phyloP scores from a whole-genome alignment of 2,329 filamentous ascomycete genomes.

The Daldinia sp. region DNA sequence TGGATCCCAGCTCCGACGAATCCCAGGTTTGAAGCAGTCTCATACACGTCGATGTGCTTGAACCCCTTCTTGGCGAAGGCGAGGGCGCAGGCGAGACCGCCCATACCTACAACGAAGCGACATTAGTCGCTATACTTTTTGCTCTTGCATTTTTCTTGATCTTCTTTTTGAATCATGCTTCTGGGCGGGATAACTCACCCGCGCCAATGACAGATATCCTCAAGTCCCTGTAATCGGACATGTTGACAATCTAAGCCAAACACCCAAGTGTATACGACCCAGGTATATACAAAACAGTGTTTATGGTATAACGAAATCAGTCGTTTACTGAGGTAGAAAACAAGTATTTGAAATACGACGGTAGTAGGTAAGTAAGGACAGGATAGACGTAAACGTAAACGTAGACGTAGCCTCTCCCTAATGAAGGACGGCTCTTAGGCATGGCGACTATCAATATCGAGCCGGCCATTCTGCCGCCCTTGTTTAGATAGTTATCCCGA shows the following conservation, averaged over 20 bases:
- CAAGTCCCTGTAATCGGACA: slow-evolving; percentile 53
- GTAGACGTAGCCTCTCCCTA: slow-evolving; percentile 17
- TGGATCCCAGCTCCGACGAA: slow-evolving; percentile 90
- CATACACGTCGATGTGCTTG: slow-evolving; percentile 78
- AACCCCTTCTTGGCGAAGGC: slow-evolving; percentile 83
- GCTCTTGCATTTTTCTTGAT: neutral
- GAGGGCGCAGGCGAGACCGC: slow-evolving; percentile 77
- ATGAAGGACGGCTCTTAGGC: slow-evolving; percentile 20
- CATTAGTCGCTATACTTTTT: slow-evolving; percentile 23
- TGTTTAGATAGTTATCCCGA: slow-evolving; percentile 34
- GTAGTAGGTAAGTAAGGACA: slow-evolving; percentile 17
- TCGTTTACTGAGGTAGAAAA: slow-evolving; percentile 12
- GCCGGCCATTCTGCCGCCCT: slow-evolving; percentile 35
- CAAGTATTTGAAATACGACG: slow-evolving; percentile 20
- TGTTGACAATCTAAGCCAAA: slow-evolving; percentile 35
- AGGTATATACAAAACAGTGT: slow-evolving; percentile 1
- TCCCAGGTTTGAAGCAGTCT: slow-evolving; percentile 77
- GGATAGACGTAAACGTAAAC: slow-evolving; percentile 10
- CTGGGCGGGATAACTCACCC: slow-evolving; percentile 52
- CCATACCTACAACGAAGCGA: slow-evolving; percentile 71
- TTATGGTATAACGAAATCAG: slow-evolving; percentile 27
- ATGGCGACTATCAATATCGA: slow-evolving; percentile 12
- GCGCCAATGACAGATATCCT: slow-evolving; percentile 62
- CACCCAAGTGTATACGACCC: slow-evolving; percentile 6
- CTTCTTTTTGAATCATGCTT: neutral